Evolutionary conservation across 345 rosid genomes (phyloP), one percentile per base, ranked within the genome.

Genomic region (Aethionema arabicum): DNA sequence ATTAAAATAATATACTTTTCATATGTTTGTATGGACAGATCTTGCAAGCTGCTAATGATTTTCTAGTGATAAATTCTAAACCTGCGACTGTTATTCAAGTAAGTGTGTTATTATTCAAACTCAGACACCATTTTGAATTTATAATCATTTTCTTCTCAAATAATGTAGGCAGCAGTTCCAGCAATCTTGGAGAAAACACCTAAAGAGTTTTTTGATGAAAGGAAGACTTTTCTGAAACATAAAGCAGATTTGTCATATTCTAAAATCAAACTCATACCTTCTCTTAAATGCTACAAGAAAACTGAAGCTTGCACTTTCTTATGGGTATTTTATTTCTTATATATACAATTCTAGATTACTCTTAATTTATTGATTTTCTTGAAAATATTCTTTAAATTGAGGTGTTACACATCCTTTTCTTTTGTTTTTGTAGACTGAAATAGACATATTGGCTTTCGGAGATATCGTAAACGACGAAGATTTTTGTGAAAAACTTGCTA

Each of bases 221-320:
- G 78, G 11, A 52, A 48, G 8, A 37, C 39, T 67, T 40, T 63
- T 33, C 67, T 85, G 52, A 78, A 75, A 67, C 70, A 74, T 51
- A 54, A 73, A 55, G 85, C 82, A 27, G 82, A 69, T 11, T 11
- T 77, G 40, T 74, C 75, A 56, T 79, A 70, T 10, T 61, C 72
- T 16, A 68, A 39, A 58, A 64, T 85, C 33, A 50, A 76, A 45
- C 79, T 80, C 51, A 85, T 82, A 7, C 82, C 89, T 44, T 77
- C 80, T 72, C 63, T 85, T 62, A 77, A 80, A 5, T 84, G 85
- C 66, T 72, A 74, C 32, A 63, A 27, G 29, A 85, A 78, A 75
- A 84, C 85, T 8, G 90, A 84, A 54, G 84, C 85, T 3, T 79
- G 85, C 59, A 85, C 84, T 79, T 85, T 73, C 67, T 72, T 80